phyloP scores from a whole-genome alignment of 1,284 basidiomycete genomes.

The Chalciporus sp. region DNA sequence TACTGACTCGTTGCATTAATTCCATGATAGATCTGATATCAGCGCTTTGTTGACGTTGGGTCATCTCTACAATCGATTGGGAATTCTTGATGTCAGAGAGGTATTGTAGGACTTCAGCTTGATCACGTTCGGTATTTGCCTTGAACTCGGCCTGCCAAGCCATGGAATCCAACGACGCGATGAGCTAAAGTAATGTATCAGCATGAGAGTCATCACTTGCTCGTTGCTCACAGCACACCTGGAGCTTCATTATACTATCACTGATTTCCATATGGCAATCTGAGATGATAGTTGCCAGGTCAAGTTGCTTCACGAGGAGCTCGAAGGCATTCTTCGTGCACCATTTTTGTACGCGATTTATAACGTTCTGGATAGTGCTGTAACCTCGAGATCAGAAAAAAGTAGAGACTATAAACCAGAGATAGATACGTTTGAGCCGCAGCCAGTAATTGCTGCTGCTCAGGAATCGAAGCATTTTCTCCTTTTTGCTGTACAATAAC shows the following conservation, averaged over 20 bases:
- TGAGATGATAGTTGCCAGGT: slow-evolving; percentile 45
- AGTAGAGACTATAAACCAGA: not conserved
- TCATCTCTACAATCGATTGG: slow-evolving; percentile 38
- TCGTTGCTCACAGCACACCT: slow-evolving; percentile 32
- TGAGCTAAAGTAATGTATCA: slow-evolving; percentile 37
- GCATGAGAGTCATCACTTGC: not conserved
- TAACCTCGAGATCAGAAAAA: slow-evolving; percentile 7
- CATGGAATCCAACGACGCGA: slow-evolving; percentile 46
- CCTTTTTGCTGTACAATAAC: slow-evolving; percentile 26
- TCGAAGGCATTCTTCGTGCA: slow-evolving; percentile 37
- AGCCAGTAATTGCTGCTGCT: slow-evolving; percentile 24
- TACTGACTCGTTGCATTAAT: slow-evolving; percentile 47
- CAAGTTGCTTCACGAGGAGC: slow-evolving; percentile 46
- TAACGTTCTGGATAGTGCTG: slow-evolving; percentile 43
- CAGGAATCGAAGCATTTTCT: slow-evolving; percentile 17
- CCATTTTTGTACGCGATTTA: slow-evolving; percentile 45
- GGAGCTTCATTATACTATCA: slow-evolving; percentile 44
- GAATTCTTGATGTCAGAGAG: slow-evolving; percentile 46
- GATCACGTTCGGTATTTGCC: slow-evolving; percentile 41
- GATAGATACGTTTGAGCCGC: slow-evolving; percentile 27
- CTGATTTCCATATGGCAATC: slow-evolving; percentile 43
- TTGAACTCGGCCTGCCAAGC: slow-evolving; percentile 49
- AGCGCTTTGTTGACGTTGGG: slow-evolving; percentile 33
- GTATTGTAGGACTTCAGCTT: slow-evolving; percentile 42
- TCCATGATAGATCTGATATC: slow-evolving; percentile 43